phyloP scores from a whole-genome alignment of 345 rosid genomes.

The Raphanus raphanistrum region DNA sequence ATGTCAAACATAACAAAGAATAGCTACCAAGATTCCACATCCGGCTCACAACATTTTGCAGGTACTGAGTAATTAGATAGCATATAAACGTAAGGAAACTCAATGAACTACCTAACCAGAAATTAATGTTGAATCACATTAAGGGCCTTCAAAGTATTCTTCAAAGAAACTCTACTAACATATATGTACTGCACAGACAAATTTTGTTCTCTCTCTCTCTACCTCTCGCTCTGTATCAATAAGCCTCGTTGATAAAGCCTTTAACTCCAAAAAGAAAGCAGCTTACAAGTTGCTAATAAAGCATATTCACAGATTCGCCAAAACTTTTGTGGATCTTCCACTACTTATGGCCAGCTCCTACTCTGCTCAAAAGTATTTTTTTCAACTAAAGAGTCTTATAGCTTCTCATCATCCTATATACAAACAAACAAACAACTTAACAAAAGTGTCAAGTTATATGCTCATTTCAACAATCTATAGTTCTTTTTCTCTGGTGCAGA shows the following conservation, averaged over 20 bases:
- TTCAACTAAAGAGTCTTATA: neutral
- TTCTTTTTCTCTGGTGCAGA: neutral
- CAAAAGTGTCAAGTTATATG: neutral
- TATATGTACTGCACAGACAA: neutral
- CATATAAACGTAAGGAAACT: neutral
- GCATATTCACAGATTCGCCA: neutral
- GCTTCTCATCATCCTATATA: neutral
- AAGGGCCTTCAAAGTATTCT: conserved; percentile 1
- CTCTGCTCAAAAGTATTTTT: neutral
- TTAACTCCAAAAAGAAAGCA: neutral
- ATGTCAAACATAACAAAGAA: neutral
- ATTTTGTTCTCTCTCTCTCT: neutral
- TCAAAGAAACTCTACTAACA: neutral
- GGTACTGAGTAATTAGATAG: neutral
- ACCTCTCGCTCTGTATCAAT: neutral
- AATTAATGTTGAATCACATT: neutral
- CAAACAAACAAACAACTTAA: neutral
- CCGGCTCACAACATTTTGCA: neutral
- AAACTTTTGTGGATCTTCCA: neutral
- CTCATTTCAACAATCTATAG: neutral
- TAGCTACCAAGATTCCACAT: neutral
- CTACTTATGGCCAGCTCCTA: neutral
- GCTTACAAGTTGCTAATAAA: neutral
- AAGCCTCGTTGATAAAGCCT: neutral
- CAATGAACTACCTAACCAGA: neutral